These are phyloP conservation scores for Boletellus emodensis DNA, from an alignment of 768 basidiomycete genomes.

Conservation along the genomic window DNA sequence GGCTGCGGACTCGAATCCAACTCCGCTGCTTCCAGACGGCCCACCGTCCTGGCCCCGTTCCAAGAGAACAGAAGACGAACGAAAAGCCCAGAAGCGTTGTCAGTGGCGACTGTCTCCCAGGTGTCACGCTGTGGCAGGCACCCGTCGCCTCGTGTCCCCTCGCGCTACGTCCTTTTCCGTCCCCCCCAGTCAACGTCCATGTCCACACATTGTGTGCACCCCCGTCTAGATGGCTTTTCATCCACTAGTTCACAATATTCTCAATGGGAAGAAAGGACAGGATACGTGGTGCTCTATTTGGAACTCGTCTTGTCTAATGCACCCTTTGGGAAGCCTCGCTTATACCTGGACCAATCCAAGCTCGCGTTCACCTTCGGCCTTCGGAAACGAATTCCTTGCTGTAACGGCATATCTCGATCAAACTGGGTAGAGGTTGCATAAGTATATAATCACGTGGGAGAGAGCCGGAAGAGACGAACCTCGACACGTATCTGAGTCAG, in stretches of 20 bases:
- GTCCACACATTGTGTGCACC: slow-evolving; percentile 19
- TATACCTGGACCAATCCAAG: too few relatives aligned
- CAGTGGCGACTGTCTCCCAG: slow-evolving; percentile 1
- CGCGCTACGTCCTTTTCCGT: slow-evolving; percentile 7
- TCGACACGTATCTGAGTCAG: slow-evolving; percentile 1
- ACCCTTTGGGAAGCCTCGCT: too few relatives aligned
- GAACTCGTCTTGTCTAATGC: too few relatives aligned
- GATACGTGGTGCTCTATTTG: too few relatives aligned
- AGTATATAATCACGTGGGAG: slow-evolving; percentile 1
- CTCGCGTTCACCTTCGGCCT: too few relatives aligned
- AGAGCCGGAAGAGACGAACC: slow-evolving; percentile 10
- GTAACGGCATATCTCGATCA: too few relatives aligned
- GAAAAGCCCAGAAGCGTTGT: background rate
- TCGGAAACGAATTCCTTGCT: too few relatives aligned
- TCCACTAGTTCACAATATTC: background rate
- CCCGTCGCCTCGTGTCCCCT: slow-evolving; percentile 14
- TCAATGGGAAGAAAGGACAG: background rate
- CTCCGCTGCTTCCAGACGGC: slow-evolving; percentile 4
- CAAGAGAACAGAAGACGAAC: background rate
- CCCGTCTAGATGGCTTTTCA: background rate
- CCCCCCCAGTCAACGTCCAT: slow-evolving; percentile 15
- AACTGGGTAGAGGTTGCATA: too few relatives aligned
- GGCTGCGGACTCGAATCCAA: slow-evolving; percentile 7
- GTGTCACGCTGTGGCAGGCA: slow-evolving; percentile 7
- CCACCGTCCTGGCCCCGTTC: slow-evolving; percentile 1